A percentile compares a stretch with the other conserved stretches of the same genome.
phyloP scores from a whole-genome alignment of 2,329 filamentous ascomycete genomes.

The Neobulgaria alba region DNA sequence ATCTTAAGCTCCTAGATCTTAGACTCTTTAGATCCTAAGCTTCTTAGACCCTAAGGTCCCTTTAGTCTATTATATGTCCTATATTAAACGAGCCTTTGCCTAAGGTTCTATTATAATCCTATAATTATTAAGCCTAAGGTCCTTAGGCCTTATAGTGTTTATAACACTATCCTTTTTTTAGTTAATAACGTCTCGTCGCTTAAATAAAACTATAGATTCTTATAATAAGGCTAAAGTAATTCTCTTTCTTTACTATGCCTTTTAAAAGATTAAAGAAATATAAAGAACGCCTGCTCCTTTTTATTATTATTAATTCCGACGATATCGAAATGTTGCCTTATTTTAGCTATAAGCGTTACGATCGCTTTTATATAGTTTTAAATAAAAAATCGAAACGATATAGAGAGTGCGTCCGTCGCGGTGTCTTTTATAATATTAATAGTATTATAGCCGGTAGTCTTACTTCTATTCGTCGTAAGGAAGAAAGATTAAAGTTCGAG shows the following conservation, averaged over 20 bases:
- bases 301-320: neutral
- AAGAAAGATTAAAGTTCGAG: no score
- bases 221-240: neutral
- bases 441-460: neutral
- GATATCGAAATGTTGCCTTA: neutral
- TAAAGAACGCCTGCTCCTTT: neutral
- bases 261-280: neutral
- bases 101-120: no score
- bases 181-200: neutral
- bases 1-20: no score
- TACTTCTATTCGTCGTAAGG: neutral
- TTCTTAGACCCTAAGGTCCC: no score
- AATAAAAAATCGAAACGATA: neutral
- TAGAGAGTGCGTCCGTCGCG: neutral
- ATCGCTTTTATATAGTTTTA: neutral
- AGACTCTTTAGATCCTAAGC: no score
- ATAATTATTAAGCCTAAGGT: no score
- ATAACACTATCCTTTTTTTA: neutral
- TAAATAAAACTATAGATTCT: no score
- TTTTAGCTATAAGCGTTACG: neutral
- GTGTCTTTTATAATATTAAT: neutral
- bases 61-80: no score
- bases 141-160: no score
- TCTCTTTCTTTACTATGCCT: neutral
- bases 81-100: no score